Base-by-base conservation (phyloP, 1,139 yeast genomes). In the Candida pseudoviswanathii region DNA sequence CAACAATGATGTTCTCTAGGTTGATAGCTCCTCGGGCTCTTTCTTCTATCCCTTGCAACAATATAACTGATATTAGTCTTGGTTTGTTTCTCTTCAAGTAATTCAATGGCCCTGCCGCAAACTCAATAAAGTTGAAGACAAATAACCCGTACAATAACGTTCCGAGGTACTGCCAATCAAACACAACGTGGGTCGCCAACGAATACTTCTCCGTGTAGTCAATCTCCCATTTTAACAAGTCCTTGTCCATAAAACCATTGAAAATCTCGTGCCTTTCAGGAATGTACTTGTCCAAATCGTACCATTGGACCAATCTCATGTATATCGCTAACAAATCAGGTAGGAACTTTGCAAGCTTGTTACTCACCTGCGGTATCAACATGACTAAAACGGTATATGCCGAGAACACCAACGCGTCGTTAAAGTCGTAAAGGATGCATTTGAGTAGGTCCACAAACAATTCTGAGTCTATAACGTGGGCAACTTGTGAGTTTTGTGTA, bases 131-230 rank as follows among this genome's bases (percentile, higher is more conserved):
- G 55, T 81, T 80, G 30, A 72, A 64, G 0, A 90, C 89, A 55
- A 75, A 85, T n/a, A 85, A 61, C 0, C 88, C 90, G 56, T 85
- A 85, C 2, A 85, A 59, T 33, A 81, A 65, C 0, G 84, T 75
- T 44, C 64, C 63, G 21, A 67, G 58, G 51, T 69, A 60, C 43
- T 57, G 62, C 42, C 58, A 53, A 50, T 64, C 63, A 43, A 63
- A 54, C 6, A 58, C 59, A 24, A 49, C 34, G 43, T 54, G 57
- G n/a, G 56, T 43, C 0, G 52, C 49, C 2, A 47, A 34, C 3
- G 45, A 39, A 26, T 46, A 50, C 9, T 47, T 41, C 21, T 57
- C 59, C 11, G 48, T 46, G 4, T 41, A 31, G 4, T 61, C 56
- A 5, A 57, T 47, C 9, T 57, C 52, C 67, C 67, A 62, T 21